Base-by-base conservation (phyloP, 495 filamentous ascomycete species). In the Aspergillus baeticus region DNA sequence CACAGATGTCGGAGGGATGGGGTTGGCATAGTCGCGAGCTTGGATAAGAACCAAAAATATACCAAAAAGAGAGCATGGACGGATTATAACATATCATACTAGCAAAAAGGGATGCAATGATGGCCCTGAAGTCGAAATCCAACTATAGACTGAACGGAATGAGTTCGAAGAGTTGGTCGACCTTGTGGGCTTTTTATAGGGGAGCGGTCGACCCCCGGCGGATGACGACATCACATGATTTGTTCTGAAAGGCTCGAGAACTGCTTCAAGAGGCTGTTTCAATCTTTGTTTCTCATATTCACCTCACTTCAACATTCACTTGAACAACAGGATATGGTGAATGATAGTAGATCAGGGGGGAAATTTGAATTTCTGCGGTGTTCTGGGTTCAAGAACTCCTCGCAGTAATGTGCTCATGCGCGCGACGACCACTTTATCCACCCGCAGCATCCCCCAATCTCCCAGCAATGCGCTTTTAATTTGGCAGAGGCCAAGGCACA, bases 1-100 rank as follows among this genome's bases (percentile, higher is more conserved):
- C 73, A 72, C 54, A 80, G 67, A 34, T 74, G 71, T 36, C 58
- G 45, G 5, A 81, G 70, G 23, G 75, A 71, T 38, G 63, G 71
- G 41, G 71, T 65, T 51, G 77, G 69, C 78, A 81, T 82, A 36
- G 26, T 63, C 47, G 55, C 51, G 15, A 35, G 55, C 49, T 43
- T 15, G 43, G 45, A 42, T 10, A 21, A 33, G 29, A 42, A 53
- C 55, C 54, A 57, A 57, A 63, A 48, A 42, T 46, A 38, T 48
- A 53, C 58, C 48, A 62, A 57, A 61, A 61, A 56, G 39, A 37
- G 55, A 54, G 46, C 53, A 63, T 65, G 45, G 41, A 43, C 46
- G 47, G 21, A 36, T 48, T 57, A 60, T 58, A 54, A 51, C 46
- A 60, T 62, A 46, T 55, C 45, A 50, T 39, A 31, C 3, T 51